Percentiles rank a stretch among this genome's conserved stretches.
Conservation (phyloP, 2,329 filamentous ascomycete species). For the Aspergillus sp. region DNA sequence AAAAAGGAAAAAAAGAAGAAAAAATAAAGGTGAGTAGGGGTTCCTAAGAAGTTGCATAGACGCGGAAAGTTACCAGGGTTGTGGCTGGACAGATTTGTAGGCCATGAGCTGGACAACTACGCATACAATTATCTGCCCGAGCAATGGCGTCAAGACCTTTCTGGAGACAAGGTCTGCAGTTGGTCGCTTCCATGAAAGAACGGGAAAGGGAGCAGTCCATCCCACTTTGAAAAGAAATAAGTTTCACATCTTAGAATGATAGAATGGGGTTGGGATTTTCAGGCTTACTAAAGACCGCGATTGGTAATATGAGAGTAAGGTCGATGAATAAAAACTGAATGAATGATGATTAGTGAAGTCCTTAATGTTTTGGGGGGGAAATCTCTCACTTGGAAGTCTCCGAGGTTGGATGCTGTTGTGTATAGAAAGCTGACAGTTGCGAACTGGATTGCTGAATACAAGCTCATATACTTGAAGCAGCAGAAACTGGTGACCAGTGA, state of each 20-base stretch:
- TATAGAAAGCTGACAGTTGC: conserved; percentile 96
- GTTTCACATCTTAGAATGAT: background rate
- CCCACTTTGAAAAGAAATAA: conserved; percentile 63
- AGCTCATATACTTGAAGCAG: conserved; percentile 99
- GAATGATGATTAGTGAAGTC: background rate
- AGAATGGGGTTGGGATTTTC: background rate
- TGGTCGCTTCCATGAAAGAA: conserved; percentile 78
- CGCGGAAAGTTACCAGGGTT: conserved; percentile 65
- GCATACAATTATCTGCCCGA: conserved; percentile 84
- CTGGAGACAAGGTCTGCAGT: conserved; percentile 89
- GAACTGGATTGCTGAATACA: conserved; percentile 99
- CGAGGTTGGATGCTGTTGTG: conserved; percentile 86
- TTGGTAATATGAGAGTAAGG: conserved; percentile 84
- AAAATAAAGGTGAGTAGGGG: conserved; percentile 16
- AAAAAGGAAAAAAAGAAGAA: background rate
- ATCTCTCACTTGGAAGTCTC: conserved; percentile 76
- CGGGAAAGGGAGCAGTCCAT: conserved; percentile 82
- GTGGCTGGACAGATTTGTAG: conserved; percentile 71
- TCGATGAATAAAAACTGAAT: conserved; percentile 87
- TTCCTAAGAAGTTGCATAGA: background rate
- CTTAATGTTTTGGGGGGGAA: background rate
- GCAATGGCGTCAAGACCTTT: conserved; percentile 84
- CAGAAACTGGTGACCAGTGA: conserved; percentile 98
- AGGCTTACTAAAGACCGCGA: conserved; percentile 82
- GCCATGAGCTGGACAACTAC: conserved; percentile 73